Base-by-base conservation (phyloP, 2,329 filamentous ascomycete species). In the Pestalotiopsis fici region DNA sequence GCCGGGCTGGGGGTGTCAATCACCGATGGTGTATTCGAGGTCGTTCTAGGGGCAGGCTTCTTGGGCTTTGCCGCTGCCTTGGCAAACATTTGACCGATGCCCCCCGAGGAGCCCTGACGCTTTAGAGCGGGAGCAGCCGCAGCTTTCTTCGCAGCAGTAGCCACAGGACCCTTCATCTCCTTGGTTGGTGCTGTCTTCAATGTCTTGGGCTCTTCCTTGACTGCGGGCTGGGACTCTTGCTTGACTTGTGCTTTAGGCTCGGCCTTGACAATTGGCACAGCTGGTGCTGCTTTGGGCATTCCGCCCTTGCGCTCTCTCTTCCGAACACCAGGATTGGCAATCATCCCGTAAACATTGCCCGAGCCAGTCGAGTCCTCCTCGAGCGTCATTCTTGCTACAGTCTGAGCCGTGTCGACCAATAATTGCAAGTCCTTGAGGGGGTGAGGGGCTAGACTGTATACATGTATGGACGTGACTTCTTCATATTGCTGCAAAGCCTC, bases 391-490 rank as follows among this genome's bases (percentile, higher is more conserved):
- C 84, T 83, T 21, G 86, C 80, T 11, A 93, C 83, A 68, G 93
- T 87, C 28, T 88, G 86, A 55, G 89, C 88, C 50, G 90, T 87
- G 65, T 96, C 91, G 3, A 90, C 88, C 50, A 98, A 83, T 0
- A 91, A 78, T 72, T 93, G 88, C 21, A 96, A 80, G 74, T 95
- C 86, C 78, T 90, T 91, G 18, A 94, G 83, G 1, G 90, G 86
- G 47, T 89, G 86, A 1, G 92, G 86, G 55, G 93, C 90, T 21
- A 98, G 76, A 74, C 94, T 97, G 82, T 98, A 98, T 56, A 98
- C 82, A 73, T 98, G 94, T 68, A 97, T 90, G 0, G 93, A 92
- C 0, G 85, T 86, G 65, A 97, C 88, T n/a, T 88, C 83, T 61
- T 92, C 86, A 71, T 95, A 97, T 18, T 88, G 85, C 15, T 84